Evolutionary conservation across 2,329 filamentous ascomycete species (phyloP), one percentile per base, ranked within the genome.

Genomic region (Cryoendolithus antarcticus): DNA sequence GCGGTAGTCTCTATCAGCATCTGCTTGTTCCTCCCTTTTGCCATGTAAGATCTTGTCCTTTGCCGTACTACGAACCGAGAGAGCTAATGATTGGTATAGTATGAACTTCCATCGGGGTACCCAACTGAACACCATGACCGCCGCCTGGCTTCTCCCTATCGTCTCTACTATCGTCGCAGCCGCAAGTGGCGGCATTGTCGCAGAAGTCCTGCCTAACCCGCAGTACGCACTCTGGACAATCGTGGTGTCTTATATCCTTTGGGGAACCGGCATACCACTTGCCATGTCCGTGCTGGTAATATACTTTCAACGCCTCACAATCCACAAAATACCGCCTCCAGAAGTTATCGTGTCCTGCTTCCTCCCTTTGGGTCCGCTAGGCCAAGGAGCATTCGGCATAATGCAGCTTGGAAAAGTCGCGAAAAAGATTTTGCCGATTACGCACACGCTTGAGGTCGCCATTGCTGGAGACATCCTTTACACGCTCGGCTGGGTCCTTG

Each of bases 321-420:
- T 83, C 2, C 72, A 83, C 57, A 75, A 76, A 30, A 65, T 83
- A 9, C 79, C 79, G 0, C 71, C 77, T 1, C 67, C 72, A 35
- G 80, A 82, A 51, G 72, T 77, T 40, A 77, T 83, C 32, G 77
- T 82, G 7, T 79, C 73, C 2, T 72, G 75, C 5, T 80, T 83
- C 47, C 60, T 84, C 0, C 79, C 80, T 1, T 63, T 83, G 0
- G 77, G 80, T 0, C 77, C 79, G 0, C 59, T 82, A 0, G 78
- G 78, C 0, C 74, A 80, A 54, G 78, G 77, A 11, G 75, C 74
- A 1, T 82, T 72, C 51, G 71, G 64, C 2, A 41, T 48, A 8
- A 32, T 49, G 9, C 62, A 65, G 32, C 60, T 72, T 21, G 64
- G 63, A 1, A 62, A 61, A 27, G 62, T 68, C 2, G 61, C 62